phyloP scores from a whole-genome alignment of 768 basidiomycete genomes.

The Hericium alpestre region DNA sequence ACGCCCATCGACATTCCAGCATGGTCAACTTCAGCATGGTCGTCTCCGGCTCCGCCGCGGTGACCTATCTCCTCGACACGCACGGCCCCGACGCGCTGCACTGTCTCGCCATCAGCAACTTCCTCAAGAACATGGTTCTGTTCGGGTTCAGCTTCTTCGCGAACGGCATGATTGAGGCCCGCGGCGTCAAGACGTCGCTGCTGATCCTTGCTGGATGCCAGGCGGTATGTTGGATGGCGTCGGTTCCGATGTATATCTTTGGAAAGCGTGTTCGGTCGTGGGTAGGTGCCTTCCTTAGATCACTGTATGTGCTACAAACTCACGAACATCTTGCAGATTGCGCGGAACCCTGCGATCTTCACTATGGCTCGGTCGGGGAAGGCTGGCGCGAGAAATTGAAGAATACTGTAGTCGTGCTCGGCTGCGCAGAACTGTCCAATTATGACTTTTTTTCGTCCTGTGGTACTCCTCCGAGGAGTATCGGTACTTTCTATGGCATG shows the following conservation, averaged over 20 bases:
- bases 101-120: slow-evolving; percentile 31
- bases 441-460: no score
- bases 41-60: slow-evolving; percentile 30
- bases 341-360: not conserved
- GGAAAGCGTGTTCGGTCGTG: slow-evolving; percentile 33
- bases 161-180: slow-evolving; percentile 28
- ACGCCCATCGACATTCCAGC: slow-evolving; percentile 12
- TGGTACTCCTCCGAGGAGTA: no score
- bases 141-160: slow-evolving; percentile 36
- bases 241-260: slow-evolving; percentile 33
- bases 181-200: slow-evolving; percentile 30
- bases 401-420: no score
- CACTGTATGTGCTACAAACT: no score
- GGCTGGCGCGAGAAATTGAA: no score
- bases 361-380: not conserved
- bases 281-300: slow-evolving; percentile 19
- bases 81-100: slow-evolving; percentile 32
- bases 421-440: no score
- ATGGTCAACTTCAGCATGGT: slow-evolving; percentile 36
- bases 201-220: slow-evolving; percentile 30
- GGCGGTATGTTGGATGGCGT: slow-evolving; percentile 30
- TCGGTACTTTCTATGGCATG: no score
- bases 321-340: not conserved
- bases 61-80: slow-evolving; percentile 37
- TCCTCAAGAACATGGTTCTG: slow-evolving; percentile 34